phyloP scores from a whole-genome alignment of 371 early-diverging fungal genomes.

The Haplosporangium sp. region DNA sequence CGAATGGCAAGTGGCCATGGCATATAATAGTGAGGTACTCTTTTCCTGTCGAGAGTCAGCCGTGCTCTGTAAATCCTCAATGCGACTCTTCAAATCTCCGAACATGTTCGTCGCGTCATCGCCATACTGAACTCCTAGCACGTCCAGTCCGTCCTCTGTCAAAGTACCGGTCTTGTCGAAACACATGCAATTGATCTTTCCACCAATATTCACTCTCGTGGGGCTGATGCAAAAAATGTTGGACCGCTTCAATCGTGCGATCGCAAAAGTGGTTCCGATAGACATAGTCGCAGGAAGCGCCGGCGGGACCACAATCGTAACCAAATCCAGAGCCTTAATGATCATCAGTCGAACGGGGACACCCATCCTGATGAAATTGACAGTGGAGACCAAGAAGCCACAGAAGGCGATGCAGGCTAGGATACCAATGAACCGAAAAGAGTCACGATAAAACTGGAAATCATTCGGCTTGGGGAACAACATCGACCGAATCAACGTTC shows the following conservation, averaged over 20 bases:
- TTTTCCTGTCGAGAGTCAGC: conserved; percentile 43
- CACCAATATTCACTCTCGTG: conserved; percentile 95
- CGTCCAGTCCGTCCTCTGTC: conserved; percentile 98
- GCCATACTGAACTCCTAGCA: conserved; percentile 85
- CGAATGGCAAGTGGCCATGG: conserved; percentile 97
- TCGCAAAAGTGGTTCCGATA: conserved; percentile 96
- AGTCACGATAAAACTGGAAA: conserved; percentile 96
- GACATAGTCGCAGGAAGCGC: conserved; percentile 97
- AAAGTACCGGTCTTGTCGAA: conserved; percentile 99
- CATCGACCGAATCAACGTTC: conserved; percentile 94
- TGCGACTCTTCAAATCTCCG: conserved; percentile 54
- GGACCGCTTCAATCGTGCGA: conserved; percentile 82
- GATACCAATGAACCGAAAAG: conserved; percentile 95
- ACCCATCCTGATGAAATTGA: conserved; percentile 86
- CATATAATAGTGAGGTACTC: conserved; percentile 65
- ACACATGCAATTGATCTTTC: conserved; percentile 95
- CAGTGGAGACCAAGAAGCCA: conserved; percentile 87
- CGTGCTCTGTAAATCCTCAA: conserved; percentile 26
- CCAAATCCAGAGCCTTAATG: conserved; percentile 90
- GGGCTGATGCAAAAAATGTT: conserved; percentile 96
- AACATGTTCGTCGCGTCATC: conserved; percentile 52
- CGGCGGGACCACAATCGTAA: conserved; percentile 97
- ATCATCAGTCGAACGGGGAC: conserved; percentile 77
- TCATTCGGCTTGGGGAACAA: conserved; percentile 94
- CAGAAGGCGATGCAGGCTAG: conserved; percentile 81